These are phyloP conservation scores for Talaromyces sp. DNA, from an alignment of 2,329 filamentous ascomycete species.

Conservation along the genomic window DNA sequence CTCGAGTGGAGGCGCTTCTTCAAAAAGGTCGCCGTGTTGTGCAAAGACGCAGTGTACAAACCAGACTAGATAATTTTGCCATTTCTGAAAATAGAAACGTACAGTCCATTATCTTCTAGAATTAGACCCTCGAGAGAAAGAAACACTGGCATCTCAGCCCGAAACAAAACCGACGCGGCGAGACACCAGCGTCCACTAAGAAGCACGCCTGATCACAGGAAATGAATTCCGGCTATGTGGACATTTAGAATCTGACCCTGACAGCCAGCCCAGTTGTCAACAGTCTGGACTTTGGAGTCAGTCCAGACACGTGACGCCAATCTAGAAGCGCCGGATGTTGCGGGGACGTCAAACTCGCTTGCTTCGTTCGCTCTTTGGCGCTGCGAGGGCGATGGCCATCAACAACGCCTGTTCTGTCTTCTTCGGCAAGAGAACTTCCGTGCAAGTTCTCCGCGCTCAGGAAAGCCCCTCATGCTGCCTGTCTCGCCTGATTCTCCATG, in stretches of 20 bases:
- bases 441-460: not conserved
- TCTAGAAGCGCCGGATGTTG: not conserved
- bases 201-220: not conserved
- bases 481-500: constrained; percentile 27
- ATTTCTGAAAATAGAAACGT: not conserved
- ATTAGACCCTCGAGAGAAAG: not conserved
- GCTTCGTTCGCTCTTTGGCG: not conserved
- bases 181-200: too few relatives aligned
- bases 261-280: not conserved
- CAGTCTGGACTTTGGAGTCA: not conserved
- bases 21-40: constrained; percentile 86
- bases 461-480: constrained; percentile 12
- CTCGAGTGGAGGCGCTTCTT: constrained; percentile 96
- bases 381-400: not conserved
- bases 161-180: not conserved
- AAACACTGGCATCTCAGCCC: too few relatives aligned
- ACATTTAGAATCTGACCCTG: too few relatives aligned
- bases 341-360: not conserved
- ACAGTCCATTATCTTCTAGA: not conserved
- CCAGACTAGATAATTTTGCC: constrained; percentile 38
- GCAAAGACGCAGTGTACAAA: constrained; percentile 75
- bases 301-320: not conserved
- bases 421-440: not conserved
- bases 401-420: not conserved
- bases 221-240: not conserved